Evolutionary conservation across 2,329 filamentous ascomycete species (phyloP).

Genomic region (Beauveria sp.): DNA sequence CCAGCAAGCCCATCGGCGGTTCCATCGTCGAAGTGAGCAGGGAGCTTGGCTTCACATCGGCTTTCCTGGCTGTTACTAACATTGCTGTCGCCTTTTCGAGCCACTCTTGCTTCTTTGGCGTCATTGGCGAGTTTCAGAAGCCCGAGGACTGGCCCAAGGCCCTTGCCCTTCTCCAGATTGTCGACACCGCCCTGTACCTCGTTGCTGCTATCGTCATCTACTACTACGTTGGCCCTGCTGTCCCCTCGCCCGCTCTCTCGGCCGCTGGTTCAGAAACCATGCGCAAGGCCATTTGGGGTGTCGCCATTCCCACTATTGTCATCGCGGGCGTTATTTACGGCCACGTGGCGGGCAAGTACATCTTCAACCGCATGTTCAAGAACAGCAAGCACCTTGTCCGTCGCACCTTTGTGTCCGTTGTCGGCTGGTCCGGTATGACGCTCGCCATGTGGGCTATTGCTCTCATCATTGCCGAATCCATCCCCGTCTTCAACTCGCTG

Average conservation of each 20-base stretch:
- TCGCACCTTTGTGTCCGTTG: slow-evolving; percentile 40
- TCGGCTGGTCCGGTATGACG: slow-evolving; percentile 52
- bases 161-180: slow-evolving; percentile 47
- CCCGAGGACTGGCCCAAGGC: slow-evolving; percentile 52
- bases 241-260: slow-evolving; percentile 59
- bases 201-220: slow-evolving; percentile 61
- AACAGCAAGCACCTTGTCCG: slow-evolving; percentile 48
- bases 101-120: slow-evolving; percentile 61
- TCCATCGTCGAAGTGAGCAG: slow-evolving; percentile 25
- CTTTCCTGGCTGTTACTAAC: slow-evolving; percentile 51
- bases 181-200: slow-evolving; percentile 55
- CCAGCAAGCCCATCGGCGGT: slow-evolving; percentile 31
- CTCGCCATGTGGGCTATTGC: slow-evolving; percentile 49
- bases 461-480: slow-evolving; percentile 61
- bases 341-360: slow-evolving; percentile 57
- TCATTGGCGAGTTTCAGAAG: slow-evolving; percentile 56
- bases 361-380: slow-evolving; percentile 56
- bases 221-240: slow-evolving; percentile 52
- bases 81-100: slow-evolving; percentile 60
- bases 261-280: slow-evolving; percentile 45
- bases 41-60: slow-evolving; percentile 40
- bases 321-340: slow-evolving; percentile 65
- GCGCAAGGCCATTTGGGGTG: slow-evolving; percentile 58
- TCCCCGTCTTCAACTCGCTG: slow-evolving; percentile 61
- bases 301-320: slow-evolving; percentile 63